Evolutionary conservation across 805 yeast species (phyloP).

Genomic region (Saccharomyces paradoxus): DNA sequence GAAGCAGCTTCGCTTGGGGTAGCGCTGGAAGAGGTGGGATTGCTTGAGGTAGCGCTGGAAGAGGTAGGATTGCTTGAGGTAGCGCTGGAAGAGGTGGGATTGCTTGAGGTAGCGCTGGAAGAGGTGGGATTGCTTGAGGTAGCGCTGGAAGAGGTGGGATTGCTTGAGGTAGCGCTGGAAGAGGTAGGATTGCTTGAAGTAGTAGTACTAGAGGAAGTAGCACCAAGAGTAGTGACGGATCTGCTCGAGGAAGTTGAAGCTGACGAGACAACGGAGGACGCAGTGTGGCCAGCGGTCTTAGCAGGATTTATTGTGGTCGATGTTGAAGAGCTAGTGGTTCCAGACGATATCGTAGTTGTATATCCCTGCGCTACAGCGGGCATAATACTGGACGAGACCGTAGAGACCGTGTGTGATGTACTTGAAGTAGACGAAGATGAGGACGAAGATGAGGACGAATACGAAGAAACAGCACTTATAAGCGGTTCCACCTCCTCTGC

Average conservation of each 20-base stretch:
- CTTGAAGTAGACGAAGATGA: not conserved
- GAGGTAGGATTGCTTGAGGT: too few species aligned
- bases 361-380: not conserved
- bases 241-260: not conserved
- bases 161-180: too few species aligned
- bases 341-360: not conserved
- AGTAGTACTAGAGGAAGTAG: not conserved
- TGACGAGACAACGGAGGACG: not conserved
- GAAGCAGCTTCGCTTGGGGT: not conserved
- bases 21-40: not conserved
- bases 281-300: not conserved
- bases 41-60: too few species aligned
- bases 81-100: not conserved
- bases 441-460: not conserved
- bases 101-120: too few species aligned
- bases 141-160: not conserved
- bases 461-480: not conserved
- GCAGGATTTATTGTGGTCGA: not conserved
- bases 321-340: not conserved
- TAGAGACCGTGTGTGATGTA: not conserved
- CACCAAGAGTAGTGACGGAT: not conserved
- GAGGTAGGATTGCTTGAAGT: not conserved
- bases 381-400: not conserved
- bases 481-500: slow-evolving; percentile 21
- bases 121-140: not conserved